Base-by-base conservation (phyloP, 345 rosid genomes). In the Populus davidiana region DNA sequence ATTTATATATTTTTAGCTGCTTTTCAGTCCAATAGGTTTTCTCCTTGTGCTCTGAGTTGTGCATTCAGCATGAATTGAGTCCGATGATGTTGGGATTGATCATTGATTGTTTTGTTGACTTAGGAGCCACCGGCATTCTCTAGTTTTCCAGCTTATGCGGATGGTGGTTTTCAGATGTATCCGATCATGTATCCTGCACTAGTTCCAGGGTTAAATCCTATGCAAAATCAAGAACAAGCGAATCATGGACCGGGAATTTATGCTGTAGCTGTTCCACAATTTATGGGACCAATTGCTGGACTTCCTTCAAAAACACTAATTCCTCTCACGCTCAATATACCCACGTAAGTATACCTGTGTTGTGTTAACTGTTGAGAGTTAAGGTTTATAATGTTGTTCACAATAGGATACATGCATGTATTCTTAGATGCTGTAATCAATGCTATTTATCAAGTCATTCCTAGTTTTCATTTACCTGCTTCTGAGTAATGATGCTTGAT, bases 251-350 rank as follows among this genome's bases (percentile, higher is more conserved):
- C 97, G 20, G 97, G 99, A 50, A 82, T 96, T 41, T 96, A 96
- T 63, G 99, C 99, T 0, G 92, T 96, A 70, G 92, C 94, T 75
- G 89, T 86, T 64, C 84, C 85, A 25, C 93, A 94, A 13, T 86
- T 73, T 79, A 84, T 83, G 83, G 90, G 93, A 44, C 85, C 89
- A 67, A 20, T 86, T 69, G 71, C 90, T 78, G 98, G 93, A 83
- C 77, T 92, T 77, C 91, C 92, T 6, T 83, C 98, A 9, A 88
- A 86, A 77, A 84, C 89, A 23, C 97, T 94, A 73, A 87, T 96
- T 84, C 98, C 99, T 61, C 99, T 96, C 52, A 90, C 98, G 29
- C 94, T 88, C 82, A 90, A 85, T 67, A 68, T 94, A 73, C 98
- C 99, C 52, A 92, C 90, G 99, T 96, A 87, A 86, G 99, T 86